Conservation (phyloP, 345 rosid genomes). For the Gynandropsis gynandra region DNA sequence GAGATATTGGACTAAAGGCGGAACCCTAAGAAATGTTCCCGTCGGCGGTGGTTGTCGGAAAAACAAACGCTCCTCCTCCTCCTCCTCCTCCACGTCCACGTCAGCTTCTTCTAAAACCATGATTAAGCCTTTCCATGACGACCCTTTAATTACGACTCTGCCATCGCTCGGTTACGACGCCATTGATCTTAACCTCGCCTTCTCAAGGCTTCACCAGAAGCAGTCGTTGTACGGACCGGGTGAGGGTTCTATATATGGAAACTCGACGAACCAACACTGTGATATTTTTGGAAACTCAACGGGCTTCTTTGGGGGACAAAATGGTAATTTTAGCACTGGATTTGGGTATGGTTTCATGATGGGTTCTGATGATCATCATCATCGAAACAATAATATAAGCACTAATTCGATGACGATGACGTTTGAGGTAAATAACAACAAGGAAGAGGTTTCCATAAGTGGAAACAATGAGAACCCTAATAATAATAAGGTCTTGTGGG, state of each 20-base stretch:
- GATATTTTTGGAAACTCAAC: conserved; percentile 27
- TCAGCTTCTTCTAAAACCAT: conserved; percentile 26
- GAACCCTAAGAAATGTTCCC: conserved; percentile 50
- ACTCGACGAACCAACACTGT: neutral
- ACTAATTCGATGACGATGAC: too few relatives aligned
- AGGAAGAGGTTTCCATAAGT: conserved; percentile 31
- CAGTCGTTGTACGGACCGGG: conserved; percentile 38
- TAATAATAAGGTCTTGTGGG: conserved; percentile 35
- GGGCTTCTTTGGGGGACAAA: conserved; percentile 29
- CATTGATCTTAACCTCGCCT: conserved; percentile 48
- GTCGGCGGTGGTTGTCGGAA: conserved; percentile 18
- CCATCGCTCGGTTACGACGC: conserved; percentile 34
- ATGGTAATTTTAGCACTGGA: neutral
- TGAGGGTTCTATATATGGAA: conserved; percentile 26
- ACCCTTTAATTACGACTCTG: conserved; percentile 24
- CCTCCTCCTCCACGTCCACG: conserved; percentile 1
- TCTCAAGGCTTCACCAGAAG: conserved; percentile 45
- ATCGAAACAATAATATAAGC: conserved; percentile 15
- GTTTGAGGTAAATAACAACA: too few relatives aligned
- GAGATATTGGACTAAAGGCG: conserved; percentile 63
- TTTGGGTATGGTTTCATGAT: conserved; percentile 12
- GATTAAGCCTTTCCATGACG: conserved; percentile 24
- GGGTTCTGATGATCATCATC: conserved; percentile 13
- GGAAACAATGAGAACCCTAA: conserved; percentile 24
- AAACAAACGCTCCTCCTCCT: conserved; percentile 38